Base-by-base conservation (phyloP, 305 asterid species). In the Fraxinus sp. region DNA sequence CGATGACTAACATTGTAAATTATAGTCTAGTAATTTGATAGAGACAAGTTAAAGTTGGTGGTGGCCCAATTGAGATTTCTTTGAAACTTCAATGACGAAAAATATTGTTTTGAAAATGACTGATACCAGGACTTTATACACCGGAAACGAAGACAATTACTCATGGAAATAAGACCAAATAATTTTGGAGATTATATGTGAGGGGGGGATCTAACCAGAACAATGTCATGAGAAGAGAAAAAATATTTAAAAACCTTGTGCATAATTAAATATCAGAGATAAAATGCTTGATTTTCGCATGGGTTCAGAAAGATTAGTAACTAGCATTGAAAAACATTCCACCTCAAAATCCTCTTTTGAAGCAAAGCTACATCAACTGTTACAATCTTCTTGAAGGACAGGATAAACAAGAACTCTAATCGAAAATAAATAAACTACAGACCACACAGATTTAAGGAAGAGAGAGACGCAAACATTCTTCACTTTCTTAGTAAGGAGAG, bases 401-500 rank as follows among this genome's bases (percentile, higher is more conserved):
- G 64, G 62, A 49, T 74, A n/a, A 46, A 22, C 33, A 22, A 20
- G 72, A 88, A 76, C 87, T 88, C 90, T 85, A 86, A 83, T 70
- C 16, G 26, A 74, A 44, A 24, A 70, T 57, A 24, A 76, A 73
- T 77, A 73, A 84, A 79, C n/a, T 44, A 10, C 13, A 44, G 52
- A 44, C 16, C 16, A 44, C 46, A 75, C 76, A 76, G 64, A 84
- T 85, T 84, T 35, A 86, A 41, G 77, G 77, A 77, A 84, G 72
- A 62, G 30, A 62, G 33, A 78, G 49, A 39, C 14, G 49, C 44
- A 59, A 44, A 44, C 16, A 44, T 3, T 44, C 16, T 44, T 44
- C 55, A 44, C 55, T 57, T 83, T 66, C 77, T 92, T 68, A 95
- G 87, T 91, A 95, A 46, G 96, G 99, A 90, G 99, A 90, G 55